Percentiles rank a stretch among this genome's conserved stretches.
phyloP scores from a whole-genome alignment of 257 asterid species.

The Nicotiana attenuata region DNA sequence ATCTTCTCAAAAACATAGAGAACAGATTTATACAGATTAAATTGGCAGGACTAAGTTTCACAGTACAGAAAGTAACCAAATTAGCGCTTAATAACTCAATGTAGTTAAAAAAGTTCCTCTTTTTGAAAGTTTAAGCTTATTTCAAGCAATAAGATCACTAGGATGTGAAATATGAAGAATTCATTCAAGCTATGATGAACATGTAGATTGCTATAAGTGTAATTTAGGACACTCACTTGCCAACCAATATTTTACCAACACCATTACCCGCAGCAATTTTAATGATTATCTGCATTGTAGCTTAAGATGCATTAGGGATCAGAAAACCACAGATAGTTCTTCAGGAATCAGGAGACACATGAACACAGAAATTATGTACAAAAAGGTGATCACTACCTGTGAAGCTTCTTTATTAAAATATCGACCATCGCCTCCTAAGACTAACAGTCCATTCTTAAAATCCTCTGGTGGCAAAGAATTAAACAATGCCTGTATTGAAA shows the following conservation, averaged over 20 bases:
- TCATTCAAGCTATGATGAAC: background rate
- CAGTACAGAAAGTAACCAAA: background rate
- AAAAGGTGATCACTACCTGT: conserved; percentile 44
- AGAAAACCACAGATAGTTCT: background rate
- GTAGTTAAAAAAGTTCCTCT: background rate
- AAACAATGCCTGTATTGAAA: conserved; percentile 62
- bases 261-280: conserved; percentile 93
- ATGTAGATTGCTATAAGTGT: background rate
- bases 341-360: background rate
- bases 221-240: conserved; percentile 51
- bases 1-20: background rate
- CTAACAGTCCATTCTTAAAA: conserved; percentile 68
- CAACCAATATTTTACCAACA: conserved; percentile 84
- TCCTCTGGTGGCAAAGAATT: conserved; percentile 85
- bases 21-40: background rate
- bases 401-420: conserved; percentile 91
- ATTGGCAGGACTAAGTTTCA: background rate
- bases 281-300: conserved; percentile 66
- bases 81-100: background rate
- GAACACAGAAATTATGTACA: background rate
- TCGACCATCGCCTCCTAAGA: conserved; percentile 96
- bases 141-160: background rate
- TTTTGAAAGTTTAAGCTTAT: background rate
- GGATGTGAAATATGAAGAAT: background rate
- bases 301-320: conserved; percentile 22